A percentile compares a stretch with the other conserved stretches of the same genome.
phyloP scores from a whole-genome alignment of 805 yeast genomes.

The Zygosaccharomyces pseudorouxii region DNA sequence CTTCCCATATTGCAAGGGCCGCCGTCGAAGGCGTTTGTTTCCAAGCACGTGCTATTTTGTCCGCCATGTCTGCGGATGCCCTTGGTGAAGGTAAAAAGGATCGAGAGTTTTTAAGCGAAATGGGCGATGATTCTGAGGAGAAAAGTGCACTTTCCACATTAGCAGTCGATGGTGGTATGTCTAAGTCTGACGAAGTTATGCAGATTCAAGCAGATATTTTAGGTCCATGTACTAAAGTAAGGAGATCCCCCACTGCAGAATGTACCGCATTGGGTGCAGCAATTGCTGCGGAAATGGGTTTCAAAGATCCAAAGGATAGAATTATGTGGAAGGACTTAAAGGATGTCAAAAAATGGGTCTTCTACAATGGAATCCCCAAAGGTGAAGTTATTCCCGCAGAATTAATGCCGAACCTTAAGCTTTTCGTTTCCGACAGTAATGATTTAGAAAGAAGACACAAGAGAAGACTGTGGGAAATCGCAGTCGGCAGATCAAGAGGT shows the following conservation, averaged over 20 bases:
- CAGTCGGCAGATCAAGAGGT: conserved; percentile 72
- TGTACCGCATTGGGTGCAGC: conserved; percentile 97
- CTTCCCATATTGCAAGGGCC: conserved; percentile 88
- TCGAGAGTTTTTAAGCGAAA: conserved; percentile 51
- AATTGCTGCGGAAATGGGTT: conserved; percentile 81
- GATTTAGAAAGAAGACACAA: conserved; percentile 56
- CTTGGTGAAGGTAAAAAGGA: conserved; percentile 46
- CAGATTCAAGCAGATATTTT: conserved; percentile 90
- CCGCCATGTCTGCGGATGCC: conserved; percentile 85
- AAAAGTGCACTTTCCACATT: conserved; percentile 50
- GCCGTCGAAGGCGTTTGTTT: conserved; percentile 93
- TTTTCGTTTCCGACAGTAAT: conserved; percentile 41
- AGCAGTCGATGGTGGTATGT: conserved; percentile 95
- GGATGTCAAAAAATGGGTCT: conserved; percentile 84
- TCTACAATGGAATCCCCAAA: conserved; percentile 80
- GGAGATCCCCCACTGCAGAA: conserved; percentile 77
- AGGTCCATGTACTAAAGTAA: conserved; percentile 80
- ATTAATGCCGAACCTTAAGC: conserved; percentile 29
- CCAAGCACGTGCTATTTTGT: conserved; percentile 85
- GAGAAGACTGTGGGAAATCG: conserved; percentile 81
- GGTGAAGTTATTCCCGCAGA: conserved; percentile 20
- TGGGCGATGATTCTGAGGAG: conserved; percentile 36
- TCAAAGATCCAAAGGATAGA: conserved; percentile 47
- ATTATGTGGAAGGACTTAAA: conserved; percentile 68
- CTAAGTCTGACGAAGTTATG: conserved; percentile 84